Percentiles rank a stretch among this genome's conserved stretches.
Evolutionary conservation across 805 yeast species (phyloP).

Genomic region (Myxozyma monticola): DNA sequence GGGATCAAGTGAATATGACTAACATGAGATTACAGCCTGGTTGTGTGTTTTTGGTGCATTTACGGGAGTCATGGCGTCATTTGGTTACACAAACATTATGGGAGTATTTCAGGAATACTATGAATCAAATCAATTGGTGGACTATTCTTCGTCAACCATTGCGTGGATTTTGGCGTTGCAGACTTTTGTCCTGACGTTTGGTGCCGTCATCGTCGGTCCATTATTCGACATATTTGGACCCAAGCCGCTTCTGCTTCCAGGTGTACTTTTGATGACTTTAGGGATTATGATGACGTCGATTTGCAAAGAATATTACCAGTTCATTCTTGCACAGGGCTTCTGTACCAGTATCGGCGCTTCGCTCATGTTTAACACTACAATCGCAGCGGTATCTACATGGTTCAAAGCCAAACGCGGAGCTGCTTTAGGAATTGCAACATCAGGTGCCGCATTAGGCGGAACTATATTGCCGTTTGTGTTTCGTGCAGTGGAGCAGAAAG

Average conservation of each 20-base stretch:
- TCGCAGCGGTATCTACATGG: conserved; percentile 50
- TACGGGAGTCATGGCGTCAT: conserved; percentile 54
- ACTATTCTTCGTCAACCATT: conserved; percentile 34
- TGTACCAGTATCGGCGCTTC: conserved; percentile 50
- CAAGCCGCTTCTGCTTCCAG: conserved; percentile 29
- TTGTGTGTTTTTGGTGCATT: conserved; percentile 55
- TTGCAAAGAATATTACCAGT: conserved; percentile 50
- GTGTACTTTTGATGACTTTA: conserved; percentile 30
- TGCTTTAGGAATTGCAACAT: conserved; percentile 48
- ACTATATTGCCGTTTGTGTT: conserved; percentile 50
- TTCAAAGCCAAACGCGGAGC: conserved; percentile 46
- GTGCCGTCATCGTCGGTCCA: conserved; percentile 35
- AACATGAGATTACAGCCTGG: conserved; percentile 44
- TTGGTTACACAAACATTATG: conserved; percentile 49
- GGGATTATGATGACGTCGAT: conserved; percentile 39
- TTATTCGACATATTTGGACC: conserved; percentile 36
- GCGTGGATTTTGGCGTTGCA: conserved; percentile 40
- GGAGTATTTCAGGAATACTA: conserved; percentile 36
- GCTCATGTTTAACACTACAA: conserved; percentile 46
- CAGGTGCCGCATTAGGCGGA: conserved; percentile 56
- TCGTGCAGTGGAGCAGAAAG: conserved; percentile 42
- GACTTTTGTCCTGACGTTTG: conserved; percentile 32
- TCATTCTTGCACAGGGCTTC: conserved; percentile 54
- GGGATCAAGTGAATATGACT: background rate
- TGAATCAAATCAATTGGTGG: conserved; percentile 27